These are phyloP conservation scores for Aegilops bicornis DNA, from an alignment of 176 grass and related monocot species.

Conservation along the genomic window DNA sequence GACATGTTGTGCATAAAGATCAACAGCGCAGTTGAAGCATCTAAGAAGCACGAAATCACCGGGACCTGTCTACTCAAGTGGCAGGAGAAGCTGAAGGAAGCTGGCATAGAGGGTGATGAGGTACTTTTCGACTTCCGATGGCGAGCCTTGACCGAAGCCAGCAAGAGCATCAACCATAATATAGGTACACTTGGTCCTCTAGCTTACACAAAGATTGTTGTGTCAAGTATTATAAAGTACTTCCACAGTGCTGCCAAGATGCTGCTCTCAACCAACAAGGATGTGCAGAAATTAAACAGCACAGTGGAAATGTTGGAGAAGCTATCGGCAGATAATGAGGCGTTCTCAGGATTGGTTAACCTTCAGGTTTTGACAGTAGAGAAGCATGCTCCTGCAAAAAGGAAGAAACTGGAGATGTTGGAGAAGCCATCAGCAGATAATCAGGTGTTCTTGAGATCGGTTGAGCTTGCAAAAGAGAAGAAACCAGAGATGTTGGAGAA, in stretches of 20 bases:
- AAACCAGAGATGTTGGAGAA: neutral
- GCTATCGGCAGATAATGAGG: neutral
- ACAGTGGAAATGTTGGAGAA: constrained; percentile 13
- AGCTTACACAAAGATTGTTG: neutral
- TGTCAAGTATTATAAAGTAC: neutral
- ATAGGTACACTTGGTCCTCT: neutral
- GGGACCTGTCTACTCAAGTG: neutral
- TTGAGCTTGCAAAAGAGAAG: neutral
- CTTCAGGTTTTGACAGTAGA: neutral
- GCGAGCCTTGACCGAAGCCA: neutral
- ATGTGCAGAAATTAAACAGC: neutral
- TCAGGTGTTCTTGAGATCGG: neutral
- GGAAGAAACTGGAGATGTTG: neutral
- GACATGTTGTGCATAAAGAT: constrained; percentile 8
- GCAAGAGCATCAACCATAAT: neutral
- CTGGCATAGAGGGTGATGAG: neutral
- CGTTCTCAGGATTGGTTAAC: neutral
- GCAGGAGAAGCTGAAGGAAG: constrained; percentile 30
- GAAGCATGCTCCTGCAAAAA: neutral
- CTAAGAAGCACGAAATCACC: neutral
- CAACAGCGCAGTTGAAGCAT: constrained; percentile 6
- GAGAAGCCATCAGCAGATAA: neutral
- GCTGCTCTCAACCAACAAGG: neutral
- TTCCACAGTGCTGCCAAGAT: neutral
- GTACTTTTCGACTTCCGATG: neutral